Percentiles rank a stretch among this genome's conserved stretches.
Evolutionary conservation across 1,284 basidiomycete genomes (phyloP).

Genomic region (Vanrija sp.): DNA sequence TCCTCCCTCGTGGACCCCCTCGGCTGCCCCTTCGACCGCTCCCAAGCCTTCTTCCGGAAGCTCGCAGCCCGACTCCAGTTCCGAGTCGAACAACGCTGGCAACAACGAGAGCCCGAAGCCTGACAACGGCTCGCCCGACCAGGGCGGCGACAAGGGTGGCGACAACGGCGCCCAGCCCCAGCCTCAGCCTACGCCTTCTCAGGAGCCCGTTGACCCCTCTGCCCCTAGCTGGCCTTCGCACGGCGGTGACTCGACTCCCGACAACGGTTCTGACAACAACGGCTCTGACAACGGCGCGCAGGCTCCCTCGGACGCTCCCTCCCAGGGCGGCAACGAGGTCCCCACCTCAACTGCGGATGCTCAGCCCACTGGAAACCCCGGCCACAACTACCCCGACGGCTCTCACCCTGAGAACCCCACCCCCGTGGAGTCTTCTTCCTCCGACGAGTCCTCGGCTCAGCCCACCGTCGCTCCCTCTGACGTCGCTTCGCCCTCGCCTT

Average conservation of each 20-base stretch:
- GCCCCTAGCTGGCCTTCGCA: not conserved
- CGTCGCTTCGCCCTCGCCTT: conserved; percentile 2
- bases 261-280: not conserved
- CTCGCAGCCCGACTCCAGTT: not conserved
- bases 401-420: not conserved
- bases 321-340: not conserved
- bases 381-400: conserved; percentile 4
- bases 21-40: not conserved
- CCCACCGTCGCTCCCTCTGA: not conserved
- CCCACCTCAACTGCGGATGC: not conserved
- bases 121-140: not conserved
- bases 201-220: not conserved
- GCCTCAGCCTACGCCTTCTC: conserved; percentile 2
- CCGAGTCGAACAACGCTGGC: not conserved
- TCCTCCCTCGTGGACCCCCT: conserved; percentile 5
- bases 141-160: not conserved
- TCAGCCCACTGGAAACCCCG: not conserved
- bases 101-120: not conserved
- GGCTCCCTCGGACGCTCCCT: not conserved
- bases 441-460: not conserved
- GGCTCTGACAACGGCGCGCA: not conserved
- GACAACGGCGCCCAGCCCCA: not conserved
- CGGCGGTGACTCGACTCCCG: not conserved
- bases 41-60: not conserved
- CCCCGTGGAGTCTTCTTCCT: conserved; percentile 4